These are phyloP conservation scores for Triticum dicoccoides DNA, from an alignment of 176 grass and related monocot species.

Conservation along the genomic window DNA sequence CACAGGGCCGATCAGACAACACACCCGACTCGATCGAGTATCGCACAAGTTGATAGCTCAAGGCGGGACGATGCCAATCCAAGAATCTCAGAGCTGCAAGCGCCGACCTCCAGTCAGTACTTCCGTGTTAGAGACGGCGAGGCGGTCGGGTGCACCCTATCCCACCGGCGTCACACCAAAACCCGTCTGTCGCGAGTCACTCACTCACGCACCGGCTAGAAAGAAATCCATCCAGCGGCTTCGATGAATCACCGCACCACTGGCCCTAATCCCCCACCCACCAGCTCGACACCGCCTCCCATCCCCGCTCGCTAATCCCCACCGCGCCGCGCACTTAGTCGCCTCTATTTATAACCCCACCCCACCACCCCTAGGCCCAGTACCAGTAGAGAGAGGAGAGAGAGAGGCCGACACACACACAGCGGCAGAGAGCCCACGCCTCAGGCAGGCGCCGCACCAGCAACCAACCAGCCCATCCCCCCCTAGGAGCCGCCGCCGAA, in stretches of 20 bases:
- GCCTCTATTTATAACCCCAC: conserved; percentile 53
- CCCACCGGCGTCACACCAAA: too few relatives aligned
- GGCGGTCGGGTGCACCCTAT: too few relatives aligned
- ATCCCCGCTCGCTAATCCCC: neutral
- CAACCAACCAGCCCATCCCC: neutral
- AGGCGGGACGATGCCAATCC: too few relatives aligned
- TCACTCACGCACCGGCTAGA: too few relatives aligned
- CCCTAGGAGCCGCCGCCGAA: neutral
- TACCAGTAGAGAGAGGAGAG: neutral
- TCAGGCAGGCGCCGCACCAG: neutral
- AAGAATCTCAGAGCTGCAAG: too few relatives aligned
- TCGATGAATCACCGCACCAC: neutral
- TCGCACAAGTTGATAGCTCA: too few relatives aligned
- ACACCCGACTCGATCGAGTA: too few relatives aligned
- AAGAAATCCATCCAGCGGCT: neutral
- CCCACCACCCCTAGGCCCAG: conserved; percentile 26
- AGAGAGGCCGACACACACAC: neutral
- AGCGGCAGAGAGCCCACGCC: neutral
- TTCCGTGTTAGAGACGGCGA: too few relatives aligned
- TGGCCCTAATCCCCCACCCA: conserved; percentile 15
- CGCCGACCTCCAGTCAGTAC: too few relatives aligned
- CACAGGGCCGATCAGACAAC: too few relatives aligned
- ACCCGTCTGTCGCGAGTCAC: too few relatives aligned
- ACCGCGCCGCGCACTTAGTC: conserved; percentile 12
- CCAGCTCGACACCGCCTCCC: conserved; percentile 14